These are phyloP conservation scores for Monosiga brevicollis DNA, from an alignment of 78 protist genomes.

Conservation along the genomic window DNA sequence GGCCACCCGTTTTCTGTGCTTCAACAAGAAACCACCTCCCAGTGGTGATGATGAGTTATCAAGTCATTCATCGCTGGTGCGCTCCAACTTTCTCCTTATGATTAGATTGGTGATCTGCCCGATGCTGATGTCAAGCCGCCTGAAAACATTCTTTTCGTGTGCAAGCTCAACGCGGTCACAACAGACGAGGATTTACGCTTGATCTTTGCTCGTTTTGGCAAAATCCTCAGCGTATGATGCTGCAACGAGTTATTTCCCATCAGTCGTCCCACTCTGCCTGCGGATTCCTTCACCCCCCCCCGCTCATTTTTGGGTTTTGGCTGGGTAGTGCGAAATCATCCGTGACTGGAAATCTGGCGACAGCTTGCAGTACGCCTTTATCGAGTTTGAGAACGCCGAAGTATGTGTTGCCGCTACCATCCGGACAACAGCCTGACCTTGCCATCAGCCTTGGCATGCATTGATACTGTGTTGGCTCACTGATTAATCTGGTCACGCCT, in stretches of 20 bases:
- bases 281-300: neutral
- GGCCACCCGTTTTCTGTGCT: no score
- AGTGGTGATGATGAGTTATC: no score
- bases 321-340: conserved; percentile 76
- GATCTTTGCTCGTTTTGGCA: conserved; percentile 86
- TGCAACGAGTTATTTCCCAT: no score
- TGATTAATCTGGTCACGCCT: neutral
- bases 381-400: conserved; percentile 72
- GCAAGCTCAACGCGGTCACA: conserved; percentile 90
- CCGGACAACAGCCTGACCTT: no score
- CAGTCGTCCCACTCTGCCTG: neutral
- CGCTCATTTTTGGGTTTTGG: no score
- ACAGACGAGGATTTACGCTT: conserved; percentile 79
- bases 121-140: conserved; percentile 90
- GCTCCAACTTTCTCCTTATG: no score
- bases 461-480: neutral
- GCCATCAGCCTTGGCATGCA: no score
- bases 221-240: no score
- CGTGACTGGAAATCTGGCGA: conserved; percentile 74
- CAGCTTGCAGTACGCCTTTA: conserved; percentile 85
- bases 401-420: conserved; percentile 26
- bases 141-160: conserved; percentile 91
- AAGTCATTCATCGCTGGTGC: no score
- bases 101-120: conserved; percentile 86
- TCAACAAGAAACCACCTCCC: no score